Evolutionary conservation across 225 moss, liverwort and hornwort species (phyloP).

Genomic region (Sphagnum contortum): DNA sequence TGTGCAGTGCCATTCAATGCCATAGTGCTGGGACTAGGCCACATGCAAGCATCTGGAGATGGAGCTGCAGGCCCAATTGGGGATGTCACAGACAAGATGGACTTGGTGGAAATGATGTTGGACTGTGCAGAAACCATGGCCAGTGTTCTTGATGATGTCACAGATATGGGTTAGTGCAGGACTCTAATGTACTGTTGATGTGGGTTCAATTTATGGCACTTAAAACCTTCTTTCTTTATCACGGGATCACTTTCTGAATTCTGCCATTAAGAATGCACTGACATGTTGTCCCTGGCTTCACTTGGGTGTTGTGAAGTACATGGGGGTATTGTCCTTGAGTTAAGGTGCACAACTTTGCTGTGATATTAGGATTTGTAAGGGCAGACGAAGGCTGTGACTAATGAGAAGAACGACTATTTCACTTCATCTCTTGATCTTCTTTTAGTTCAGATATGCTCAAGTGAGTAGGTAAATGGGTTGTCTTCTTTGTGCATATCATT

Average conservation of each 20-base stretch:
- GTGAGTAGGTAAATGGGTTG: not conserved
- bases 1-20: constrained; percentile 69
- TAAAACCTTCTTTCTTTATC: no score
- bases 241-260: no score
- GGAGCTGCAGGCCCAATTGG: constrained; percentile 22
- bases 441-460: not conserved
- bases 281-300: not conserved
- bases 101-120: constrained; percentile 77
- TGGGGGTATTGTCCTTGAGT: not conserved
- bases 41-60: constrained; percentile 49
- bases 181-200: no score
- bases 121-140: constrained; percentile 83
- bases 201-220: no score
- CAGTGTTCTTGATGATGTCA: constrained; percentile 67
- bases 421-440: not conserved
- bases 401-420: no score
- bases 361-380: no score
- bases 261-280: no score
- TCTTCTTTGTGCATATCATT: not conserved
- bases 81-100: constrained; percentile 45
- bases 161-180: constrained; percentile 58
- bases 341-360: no score
- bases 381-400: no score
- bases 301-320: not conserved
- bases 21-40: constrained; percentile 70